Evolutionary conservation across 495 filamentous ascomycete species (phyloP).

Genomic region (Penicillium paxilli): DNA sequence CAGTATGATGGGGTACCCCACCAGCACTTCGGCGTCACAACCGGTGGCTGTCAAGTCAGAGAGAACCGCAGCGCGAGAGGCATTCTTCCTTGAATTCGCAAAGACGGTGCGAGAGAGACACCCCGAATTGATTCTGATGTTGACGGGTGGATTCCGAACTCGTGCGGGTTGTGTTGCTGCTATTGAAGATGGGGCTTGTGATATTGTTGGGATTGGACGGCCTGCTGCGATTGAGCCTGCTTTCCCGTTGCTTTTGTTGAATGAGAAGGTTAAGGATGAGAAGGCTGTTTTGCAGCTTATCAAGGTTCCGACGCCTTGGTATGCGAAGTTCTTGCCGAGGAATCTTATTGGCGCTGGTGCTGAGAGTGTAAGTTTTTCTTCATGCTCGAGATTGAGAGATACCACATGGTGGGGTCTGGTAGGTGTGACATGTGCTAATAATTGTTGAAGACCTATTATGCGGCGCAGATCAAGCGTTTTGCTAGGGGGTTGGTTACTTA

Average conservation of each 20-base stretch:
- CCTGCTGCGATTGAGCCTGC: conserved; percentile 51
- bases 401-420: too few relatives aligned
- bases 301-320: conserved; percentile 34
- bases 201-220: conserved; percentile 57
- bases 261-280: conserved; percentile 48
- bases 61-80: conserved; percentile 53
- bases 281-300: conserved; percentile 45
- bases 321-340: conserved; percentile 32
- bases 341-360: conserved; percentile 44
- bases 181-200: conserved; percentile 52
- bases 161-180: conserved; percentile 55
- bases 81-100: conserved; percentile 63
- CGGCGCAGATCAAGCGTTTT: conserved; percentile 39
- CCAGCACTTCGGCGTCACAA: too few relatives aligned
- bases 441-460: conserved; percentile 37
- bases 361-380: conserved; percentile 44
- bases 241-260: conserved; percentile 52
- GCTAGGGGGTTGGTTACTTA: conserved; percentile 34
- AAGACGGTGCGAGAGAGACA: conserved; percentile 41
- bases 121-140: conserved; percentile 47
- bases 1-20: conserved; percentile 30
- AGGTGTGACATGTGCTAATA: too few relatives aligned
- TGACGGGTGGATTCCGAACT: conserved; percentile 58
- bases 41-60: conserved; percentile 32
- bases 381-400: too few relatives aligned